Evolutionary conservation across 768 basidiomycete species (phyloP), one percentile per base, ranked within the genome.

Genomic region (Russula vinacea): DNA sequence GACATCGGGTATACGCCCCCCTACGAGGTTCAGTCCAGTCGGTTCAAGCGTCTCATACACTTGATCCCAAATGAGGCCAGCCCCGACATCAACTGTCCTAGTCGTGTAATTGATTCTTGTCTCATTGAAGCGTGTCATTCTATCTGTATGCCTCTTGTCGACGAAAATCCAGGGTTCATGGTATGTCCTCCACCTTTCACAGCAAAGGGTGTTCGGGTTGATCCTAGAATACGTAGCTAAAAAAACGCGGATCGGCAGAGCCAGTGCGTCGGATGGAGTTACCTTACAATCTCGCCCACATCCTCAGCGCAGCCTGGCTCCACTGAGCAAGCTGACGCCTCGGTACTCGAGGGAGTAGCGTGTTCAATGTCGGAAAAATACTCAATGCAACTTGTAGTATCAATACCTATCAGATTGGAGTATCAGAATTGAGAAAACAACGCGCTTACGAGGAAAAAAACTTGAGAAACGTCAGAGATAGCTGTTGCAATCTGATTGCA

Each of bases 251-350:
- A 10, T 54, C 22, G 2, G 22, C 2, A 16, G 16, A 22, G n/a
- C n/a, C 6, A 5, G 35, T 54, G 35, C 2, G 70, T 72, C 35
- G 67, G 64, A 22, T 71, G 3, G 35, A 33, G 13, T 13, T 6
- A 33, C 14, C 67, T 5, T 45, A 68, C 67, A 16, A 68, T 62
- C 33, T 42, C 40, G 37, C 66, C 59, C 24, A 67, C 59, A 22
- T 69, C 68, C 19, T 59, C 62, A 1, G 66, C 56, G 2, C 56
- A 64, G 8, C 66, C 66, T 1, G 68, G 68, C 47, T 69, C 68
- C 11, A 69, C 68, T 0, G 66, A 67, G 56, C 68, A 69, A 5
- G 40, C 32, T 14, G 66, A 59, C 2, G 13, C 26, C 42, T 67
- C 9, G 9, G 45, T 39, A 22, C 62, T 68, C 1, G 67, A 66